phyloP scores from a whole-genome alignment of 1,139 yeast genomes.

The Nakaseomyces sp. region DNA sequence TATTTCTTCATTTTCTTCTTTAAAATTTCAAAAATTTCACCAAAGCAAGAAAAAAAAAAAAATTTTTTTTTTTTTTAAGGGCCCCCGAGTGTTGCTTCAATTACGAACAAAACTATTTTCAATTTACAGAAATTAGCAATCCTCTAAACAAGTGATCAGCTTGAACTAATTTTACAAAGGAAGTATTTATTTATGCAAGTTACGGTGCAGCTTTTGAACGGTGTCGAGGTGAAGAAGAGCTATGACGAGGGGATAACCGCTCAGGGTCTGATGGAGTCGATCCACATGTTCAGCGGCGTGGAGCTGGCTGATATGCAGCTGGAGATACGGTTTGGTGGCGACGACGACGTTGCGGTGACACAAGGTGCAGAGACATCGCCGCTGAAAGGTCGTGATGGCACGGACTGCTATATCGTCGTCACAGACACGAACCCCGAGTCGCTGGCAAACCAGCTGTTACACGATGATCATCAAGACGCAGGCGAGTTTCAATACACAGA shows the following conservation, averaged over 20 bases:
- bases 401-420: slow-evolving; percentile 38
- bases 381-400: background rate
- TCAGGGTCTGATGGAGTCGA: background rate
- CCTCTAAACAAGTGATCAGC: too few species aligned
- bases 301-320: slow-evolving; percentile 3
- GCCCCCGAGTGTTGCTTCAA: too few species aligned
- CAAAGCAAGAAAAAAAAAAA: background rate
- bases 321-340: background rate
- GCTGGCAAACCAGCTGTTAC: slow-evolving; percentile 36
- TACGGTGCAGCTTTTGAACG: background rate
- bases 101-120: too few species aligned
- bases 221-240: background rate
- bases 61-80: too few species aligned
- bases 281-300: slow-evolving; percentile 1
- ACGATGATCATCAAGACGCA: slow-evolving; percentile 30
- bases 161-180: too few species aligned
- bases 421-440: slow-evolving; percentile 45
- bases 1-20: too few species aligned
- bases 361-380: background rate
- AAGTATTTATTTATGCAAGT: too few species aligned
- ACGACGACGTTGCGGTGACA: background rate
- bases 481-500: slow-evolving; percentile 47
- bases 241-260: background rate
- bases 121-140: too few species aligned
- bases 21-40: background rate